Evolutionary conservation across 2,329 filamentous ascomycete genomes (phyloP).

Genomic region (Chaetomiaceae sp.): DNA sequence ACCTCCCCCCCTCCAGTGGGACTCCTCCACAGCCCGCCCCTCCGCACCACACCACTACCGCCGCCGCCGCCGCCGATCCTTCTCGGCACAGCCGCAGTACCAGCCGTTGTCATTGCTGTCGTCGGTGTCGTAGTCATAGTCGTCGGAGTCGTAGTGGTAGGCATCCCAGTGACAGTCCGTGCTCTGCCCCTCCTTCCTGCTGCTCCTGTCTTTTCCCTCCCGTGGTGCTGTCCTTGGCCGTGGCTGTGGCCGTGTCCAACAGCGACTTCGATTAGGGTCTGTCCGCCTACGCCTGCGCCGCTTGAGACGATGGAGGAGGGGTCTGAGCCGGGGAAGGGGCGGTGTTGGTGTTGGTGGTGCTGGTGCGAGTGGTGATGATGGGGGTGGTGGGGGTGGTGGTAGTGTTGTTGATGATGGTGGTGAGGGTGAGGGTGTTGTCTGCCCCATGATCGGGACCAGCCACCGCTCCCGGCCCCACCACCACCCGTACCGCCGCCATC

Average conservation of each 20-base stretch:
- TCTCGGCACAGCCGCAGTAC: conserved; percentile 7
- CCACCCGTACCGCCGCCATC: neutral
- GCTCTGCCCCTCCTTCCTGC: too few relatives aligned
- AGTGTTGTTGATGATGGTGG: neutral
- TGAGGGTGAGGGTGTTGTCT: conserved; percentile 12
- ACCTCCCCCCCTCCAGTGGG: conserved; percentile 15
- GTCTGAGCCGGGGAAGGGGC: conserved; percentile 10
- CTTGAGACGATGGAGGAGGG: conserved; percentile 1
- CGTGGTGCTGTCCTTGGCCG: too few relatives aligned
- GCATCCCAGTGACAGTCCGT: too few relatives aligned
- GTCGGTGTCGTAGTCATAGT: too few relatives aligned
- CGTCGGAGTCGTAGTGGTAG: too few relatives aligned
- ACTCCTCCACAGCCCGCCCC: conserved; percentile 7
- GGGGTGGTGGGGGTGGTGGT: neutral
- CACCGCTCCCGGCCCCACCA: conserved; percentile 27
- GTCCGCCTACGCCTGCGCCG: neutral
- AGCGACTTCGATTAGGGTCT: conserved; percentile 33
- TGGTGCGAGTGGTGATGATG: conserved; percentile 15
- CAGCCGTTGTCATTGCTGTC: conserved; percentile 19
- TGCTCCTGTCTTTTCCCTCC: conserved; percentile 18
- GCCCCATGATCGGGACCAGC: conserved; percentile 31
- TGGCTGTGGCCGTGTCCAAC: neutral
- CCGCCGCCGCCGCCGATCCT: neutral
- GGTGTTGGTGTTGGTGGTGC: neutral
- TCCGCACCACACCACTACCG: neutral